phyloP scores from a whole-genome alignment of 164 flowering plant genomes.

The Taxillus chinensis region DNA sequence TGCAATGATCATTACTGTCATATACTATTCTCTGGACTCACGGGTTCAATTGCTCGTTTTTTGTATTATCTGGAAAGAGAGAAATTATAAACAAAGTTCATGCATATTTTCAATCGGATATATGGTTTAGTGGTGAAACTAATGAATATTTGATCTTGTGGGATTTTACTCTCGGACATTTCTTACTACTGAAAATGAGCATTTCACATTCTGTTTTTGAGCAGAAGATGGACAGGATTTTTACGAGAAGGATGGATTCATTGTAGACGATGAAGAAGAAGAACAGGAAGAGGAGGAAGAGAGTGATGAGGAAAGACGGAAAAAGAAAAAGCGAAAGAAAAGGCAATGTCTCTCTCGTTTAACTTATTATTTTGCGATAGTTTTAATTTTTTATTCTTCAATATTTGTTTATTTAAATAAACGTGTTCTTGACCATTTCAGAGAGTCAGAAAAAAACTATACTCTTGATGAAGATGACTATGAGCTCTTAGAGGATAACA shows the following conservation, averaged over 20 bases:
- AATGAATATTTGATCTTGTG: not conserved
- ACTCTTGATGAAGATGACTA: constrained; percentile 92
- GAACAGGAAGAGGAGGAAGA: constrained; percentile 54
- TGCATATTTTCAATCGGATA: not conserved
- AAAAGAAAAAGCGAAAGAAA: constrained; percentile 76
- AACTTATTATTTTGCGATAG: not conserved
- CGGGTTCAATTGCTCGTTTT: no score
- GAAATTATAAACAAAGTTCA: no score
- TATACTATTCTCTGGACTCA: no score
- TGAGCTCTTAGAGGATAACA: constrained; percentile 75
- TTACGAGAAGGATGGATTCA: constrained; percentile 91
- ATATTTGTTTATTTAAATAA: not conserved
- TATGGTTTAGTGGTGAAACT: no score
- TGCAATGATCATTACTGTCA: no score
- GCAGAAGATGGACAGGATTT: constrained; percentile 82
- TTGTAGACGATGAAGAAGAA: constrained; percentile 88
- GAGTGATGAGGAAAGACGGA: constrained; percentile 55
- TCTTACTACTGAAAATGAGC: not conserved
- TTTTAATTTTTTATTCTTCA: no score
- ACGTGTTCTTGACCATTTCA: constrained; percentile 6
- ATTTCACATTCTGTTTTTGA: not conserved
- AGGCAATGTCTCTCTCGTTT: constrained; percentile 21
- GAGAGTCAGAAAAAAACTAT: constrained; percentile 61
- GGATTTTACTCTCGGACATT: not conserved
- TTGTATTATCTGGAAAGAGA: no score